Percentiles rank a stretch among this genome's conserved stretches.
phyloP scores from a whole-genome alignment of 1,139 yeast genomes.

The Kluyveromyces marxianus region DNA sequence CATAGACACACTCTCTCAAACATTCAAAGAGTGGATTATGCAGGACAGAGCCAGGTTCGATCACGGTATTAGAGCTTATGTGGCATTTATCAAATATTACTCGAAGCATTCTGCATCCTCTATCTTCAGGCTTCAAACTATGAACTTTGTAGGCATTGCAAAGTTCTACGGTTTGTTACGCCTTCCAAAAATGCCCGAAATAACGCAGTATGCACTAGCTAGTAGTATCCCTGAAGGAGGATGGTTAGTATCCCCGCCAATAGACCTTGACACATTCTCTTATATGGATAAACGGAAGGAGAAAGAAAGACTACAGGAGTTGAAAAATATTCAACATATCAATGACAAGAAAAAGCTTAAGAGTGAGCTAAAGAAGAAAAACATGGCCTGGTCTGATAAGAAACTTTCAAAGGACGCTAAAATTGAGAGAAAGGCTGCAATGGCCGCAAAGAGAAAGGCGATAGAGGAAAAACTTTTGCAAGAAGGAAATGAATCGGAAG shows the following conservation, averaged over 20 bases:
- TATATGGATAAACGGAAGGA: conserved; percentile 66
- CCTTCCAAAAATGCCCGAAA: conserved; percentile 93
- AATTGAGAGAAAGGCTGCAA: conserved; percentile 53
- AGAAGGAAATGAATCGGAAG: conserved; percentile 40
- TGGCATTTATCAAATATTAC: conserved; percentile 76
- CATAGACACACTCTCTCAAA: conserved; percentile 31
- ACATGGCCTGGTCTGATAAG: conserved; percentile 77
- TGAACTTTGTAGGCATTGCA: conserved; percentile 71
- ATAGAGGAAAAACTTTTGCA: conserved; percentile 49
- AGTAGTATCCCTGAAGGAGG: conserved; percentile 44
- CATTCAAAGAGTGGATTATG: conserved; percentile 51
- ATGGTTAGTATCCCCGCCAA: conserved; percentile 53
- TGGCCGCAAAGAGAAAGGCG: conserved; percentile 57
- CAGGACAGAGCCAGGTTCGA: conserved; percentile 77
- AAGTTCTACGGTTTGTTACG: conserved; percentile 72
- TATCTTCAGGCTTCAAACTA: conserved; percentile 64
- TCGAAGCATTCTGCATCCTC: conserved; percentile 88
- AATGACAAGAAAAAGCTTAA: conserved; percentile 43
- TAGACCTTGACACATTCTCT: conserved; percentile 58
- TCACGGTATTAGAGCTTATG: conserved; percentile 68
- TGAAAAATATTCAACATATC: conserved; percentile 39
- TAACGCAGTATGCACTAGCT: conserved; percentile 41
- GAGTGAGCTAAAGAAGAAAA: conserved; percentile 43
- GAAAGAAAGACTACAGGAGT: conserved; percentile 47
- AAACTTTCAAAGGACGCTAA: conserved; percentile 55